A percentile compares a stretch with the other conserved stretches of the same genome.
phyloP scores from a whole-genome alignment of 129 eudicot species.

The carrot (Daucus carota) region DH1_v3.0 NC_030381.2:25756001-25756500 shows the following conservation, averaged over 20 bases:
- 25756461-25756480: neutral
- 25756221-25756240: slow-evolving; percentile 87
- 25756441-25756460: neutral
- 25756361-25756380: neutral
- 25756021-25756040: neutral
- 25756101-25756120: slow-evolving; percentile 24
- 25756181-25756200: slow-evolving; percentile 77
- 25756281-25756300: neutral
- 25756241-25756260: slow-evolving; percentile 58
- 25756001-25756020: too few relatives aligned
- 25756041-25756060: neutral
- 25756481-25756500: too few relatives aligned
- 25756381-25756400: too few relatives aligned
- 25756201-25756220: slow-evolving; percentile 92
- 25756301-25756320: neutral
- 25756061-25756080: neutral
- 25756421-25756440: neutral
- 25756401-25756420: neutral
- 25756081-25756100: slow-evolving; percentile 3
- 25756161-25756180: slow-evolving; percentile 57
- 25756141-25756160: slow-evolving; percentile 39
- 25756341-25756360: neutral
- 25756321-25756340: neutral
- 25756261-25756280: too few relatives aligned
- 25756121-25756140: slow-evolving; percentile 31